Evolutionary conservation across 2,329 filamentous ascomycete genomes (phyloP), one percentile per base, ranked within the genome.

Genomic region (Colletotrichum cereale): DNA sequence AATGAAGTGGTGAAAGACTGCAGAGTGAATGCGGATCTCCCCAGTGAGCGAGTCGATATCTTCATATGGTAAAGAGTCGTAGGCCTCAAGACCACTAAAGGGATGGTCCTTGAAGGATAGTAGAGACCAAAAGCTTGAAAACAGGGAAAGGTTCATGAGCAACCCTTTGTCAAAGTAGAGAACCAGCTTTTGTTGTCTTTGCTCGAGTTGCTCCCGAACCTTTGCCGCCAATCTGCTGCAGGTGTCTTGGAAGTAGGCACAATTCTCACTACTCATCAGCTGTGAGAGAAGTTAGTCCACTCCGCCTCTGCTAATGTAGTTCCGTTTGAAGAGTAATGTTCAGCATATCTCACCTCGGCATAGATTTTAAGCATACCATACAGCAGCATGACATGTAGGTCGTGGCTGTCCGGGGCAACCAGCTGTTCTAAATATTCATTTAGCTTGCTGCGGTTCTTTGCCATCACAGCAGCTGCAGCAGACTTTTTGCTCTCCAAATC

Each of bases 101-200:
- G 58, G 60, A 1, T 42, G 58, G 16, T 71, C 65, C 16, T 42
- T 36, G 26, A 67, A 68, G 3, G 36, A 71, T 1, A 71, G 29
- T 2, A 68, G 12, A 1, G 57, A n/a, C 26, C 58, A 38, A 11
- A 53, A 62, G 40, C 34, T 3, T 34, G 58, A 29, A 68, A 14
- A 6, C n/a, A 71, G 53, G 5, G 42, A 53, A 7, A 58, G 60
- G 52, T 68, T 63, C 40, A 71, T 67, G 21, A 63, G 29, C 8
- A 71, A 42, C 0, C 68, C 68, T 12, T 47, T 40, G 11, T 71
- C 68, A 12, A 68, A 68, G 24, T 71, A 71, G 0, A 71, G 53
- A 12, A 62, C 18, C 5, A 58, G 68, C 36, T 5, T 44, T 5
- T 24, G 24, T 18, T 38, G 42, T 7, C 34, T 16, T 38, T 47